Percentiles rank a stretch among this genome's conserved stretches.
Evolutionary conservation across 2,329 filamentous ascomycete species (phyloP).

Genomic region (Trichoderma hamatum): DNA sequence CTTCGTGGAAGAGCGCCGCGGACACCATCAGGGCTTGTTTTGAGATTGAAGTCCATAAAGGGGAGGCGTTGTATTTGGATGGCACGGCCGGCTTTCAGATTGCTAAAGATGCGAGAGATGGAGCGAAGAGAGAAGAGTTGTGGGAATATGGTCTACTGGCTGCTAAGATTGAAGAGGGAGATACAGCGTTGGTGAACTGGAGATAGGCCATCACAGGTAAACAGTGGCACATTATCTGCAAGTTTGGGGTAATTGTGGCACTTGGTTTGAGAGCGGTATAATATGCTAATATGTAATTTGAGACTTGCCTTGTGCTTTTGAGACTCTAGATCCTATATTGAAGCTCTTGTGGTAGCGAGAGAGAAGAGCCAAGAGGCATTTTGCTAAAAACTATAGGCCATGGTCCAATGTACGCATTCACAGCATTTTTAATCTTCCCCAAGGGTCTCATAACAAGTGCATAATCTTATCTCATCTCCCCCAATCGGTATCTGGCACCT

Average conservation of each 20-base stretch:
- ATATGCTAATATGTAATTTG: neutral
- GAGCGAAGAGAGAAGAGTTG: conserved; percentile 35
- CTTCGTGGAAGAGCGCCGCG: conserved; percentile 39
- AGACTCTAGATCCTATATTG: no score
- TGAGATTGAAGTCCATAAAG: conserved; percentile 34
- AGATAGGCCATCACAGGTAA: conserved; percentile 29
- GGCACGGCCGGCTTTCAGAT: conserved; percentile 38
- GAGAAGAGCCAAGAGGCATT: no score
- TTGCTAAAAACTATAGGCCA: no score
- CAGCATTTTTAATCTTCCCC: neutral
- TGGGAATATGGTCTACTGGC: conserved; percentile 39
- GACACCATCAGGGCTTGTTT: conserved; percentile 41
- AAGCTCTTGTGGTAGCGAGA: no score
- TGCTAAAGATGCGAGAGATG: conserved; percentile 38
- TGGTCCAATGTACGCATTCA: no score
- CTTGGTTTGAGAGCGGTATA: neutral
- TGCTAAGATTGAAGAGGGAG: conserved; percentile 33
- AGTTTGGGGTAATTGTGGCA: no score
- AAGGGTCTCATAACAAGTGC: neutral
- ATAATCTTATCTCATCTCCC: no score
- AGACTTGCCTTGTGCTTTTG: no score
- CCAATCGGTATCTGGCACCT: no score
- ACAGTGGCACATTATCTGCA: neutral
- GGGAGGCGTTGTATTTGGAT: conserved; percentile 41
- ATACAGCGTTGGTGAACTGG: conserved; percentile 37